phyloP scores from a whole-genome alignment of 768 basidiomycete species.

The Boletus fagicola region DNA sequence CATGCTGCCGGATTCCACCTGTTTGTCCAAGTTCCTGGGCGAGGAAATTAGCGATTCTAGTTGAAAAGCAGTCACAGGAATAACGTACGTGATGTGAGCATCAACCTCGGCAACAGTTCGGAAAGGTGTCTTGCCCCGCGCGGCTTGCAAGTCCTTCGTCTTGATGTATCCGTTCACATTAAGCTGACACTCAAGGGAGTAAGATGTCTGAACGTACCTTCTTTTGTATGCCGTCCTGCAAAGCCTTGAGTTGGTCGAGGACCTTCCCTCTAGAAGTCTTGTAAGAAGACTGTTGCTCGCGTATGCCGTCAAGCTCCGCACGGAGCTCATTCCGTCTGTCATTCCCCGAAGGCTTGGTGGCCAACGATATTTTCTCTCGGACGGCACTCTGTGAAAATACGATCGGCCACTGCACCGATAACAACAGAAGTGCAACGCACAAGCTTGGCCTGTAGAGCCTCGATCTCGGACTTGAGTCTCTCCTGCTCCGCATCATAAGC shows the following conservation, averaged over 20 bases:
- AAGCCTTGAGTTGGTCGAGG: conserved; percentile 71
- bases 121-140: conserved; percentile 73
- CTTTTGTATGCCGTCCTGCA: conserved; percentile 77
- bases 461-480: conserved; percentile 79
- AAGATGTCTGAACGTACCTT: conserved; percentile 51
- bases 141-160: conserved; percentile 84
- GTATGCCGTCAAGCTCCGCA: conserved; percentile 77
- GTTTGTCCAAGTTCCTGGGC: conserved; percentile 74
- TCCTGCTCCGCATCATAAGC: conserved; percentile 85
- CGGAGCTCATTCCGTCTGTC: conserved; percentile 73
- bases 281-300: conserved; percentile 72
- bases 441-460: conserved; percentile 72
- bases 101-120: conserved; percentile 87
- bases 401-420: background rate
- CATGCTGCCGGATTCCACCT: conserved; percentile 89
- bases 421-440: conserved; percentile 47
- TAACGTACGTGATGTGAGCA: conserved; percentile 72
- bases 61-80: conserved; percentile 1
- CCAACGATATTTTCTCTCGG: conserved; percentile 70
- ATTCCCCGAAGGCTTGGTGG: conserved; percentile 59
- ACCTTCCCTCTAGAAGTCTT: conserved; percentile 71
- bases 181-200: background rate
- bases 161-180: conserved; percentile 30
- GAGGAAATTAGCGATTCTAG: conserved; percentile 5
- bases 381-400: conserved; percentile 52